Evolutionary conservation across 78 protist genomes (phyloP).

Genomic region (Trichosphaerium sp.): DNA sequence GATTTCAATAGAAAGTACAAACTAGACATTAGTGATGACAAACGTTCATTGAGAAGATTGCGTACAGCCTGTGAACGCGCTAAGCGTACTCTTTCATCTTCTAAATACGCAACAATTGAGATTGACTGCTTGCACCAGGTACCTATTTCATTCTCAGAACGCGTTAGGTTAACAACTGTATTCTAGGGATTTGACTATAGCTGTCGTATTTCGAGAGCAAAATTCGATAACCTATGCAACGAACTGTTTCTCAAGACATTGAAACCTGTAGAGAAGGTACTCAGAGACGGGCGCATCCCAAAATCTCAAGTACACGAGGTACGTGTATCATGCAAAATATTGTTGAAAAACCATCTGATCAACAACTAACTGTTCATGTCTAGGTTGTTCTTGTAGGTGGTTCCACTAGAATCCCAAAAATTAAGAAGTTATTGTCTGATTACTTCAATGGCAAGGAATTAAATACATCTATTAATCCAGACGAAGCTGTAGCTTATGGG

Average conservation of each 20-base stretch:
- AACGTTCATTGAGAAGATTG: conserved; percentile 79
- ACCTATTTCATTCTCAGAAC: too few species aligned
- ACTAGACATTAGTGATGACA: conserved; percentile 50
- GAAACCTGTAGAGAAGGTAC: conserved; percentile 80
- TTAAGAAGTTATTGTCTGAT: conserved; percentile 71
- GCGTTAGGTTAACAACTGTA: too few species aligned
- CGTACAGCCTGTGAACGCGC: conserved; percentile 91
- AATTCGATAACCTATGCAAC: conserved; percentile 93
- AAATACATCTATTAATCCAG: conserved; percentile 79
- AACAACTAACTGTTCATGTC: too few species aligned
- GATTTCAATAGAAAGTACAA: conserved; percentile 56
- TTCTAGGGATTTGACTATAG: conserved; percentile 90
- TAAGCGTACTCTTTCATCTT: conserved; percentile 84
- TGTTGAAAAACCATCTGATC: too few species aligned
- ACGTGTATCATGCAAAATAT: too few species aligned
- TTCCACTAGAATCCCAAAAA: conserved; percentile 87
- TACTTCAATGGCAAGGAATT: conserved; percentile 83
- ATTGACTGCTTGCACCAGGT: conserved; percentile 90
- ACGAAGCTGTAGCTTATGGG: conserved; percentile 83
- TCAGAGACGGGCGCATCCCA: conserved; percentile 80
- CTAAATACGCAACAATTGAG: conserved; percentile 76
- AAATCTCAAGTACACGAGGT: conserved; percentile 89
- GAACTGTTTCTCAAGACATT: conserved; percentile 92
- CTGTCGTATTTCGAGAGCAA: conserved; percentile 94
- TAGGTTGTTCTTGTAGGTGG: conserved; percentile 92